A percentile compares a stretch with the other conserved stretches of the same genome.
Conservation (phyloP, 2,329 filamentous ascomycete species). For the Westerdykella sp. region DNA sequence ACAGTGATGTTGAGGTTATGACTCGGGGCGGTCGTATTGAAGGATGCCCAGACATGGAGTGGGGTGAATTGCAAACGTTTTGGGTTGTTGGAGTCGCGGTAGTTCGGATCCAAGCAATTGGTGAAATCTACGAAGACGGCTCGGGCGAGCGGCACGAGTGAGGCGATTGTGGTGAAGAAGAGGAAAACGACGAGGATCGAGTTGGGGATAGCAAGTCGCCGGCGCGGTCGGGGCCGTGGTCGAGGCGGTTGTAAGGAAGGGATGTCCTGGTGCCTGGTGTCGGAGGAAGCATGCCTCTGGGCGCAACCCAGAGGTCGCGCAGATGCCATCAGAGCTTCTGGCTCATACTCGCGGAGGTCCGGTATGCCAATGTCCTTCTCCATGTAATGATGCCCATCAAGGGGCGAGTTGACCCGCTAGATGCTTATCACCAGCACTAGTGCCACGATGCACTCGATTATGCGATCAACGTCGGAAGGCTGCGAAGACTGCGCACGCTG, state of each 20-base stretch:
- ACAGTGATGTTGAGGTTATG: conserved; percentile 71
- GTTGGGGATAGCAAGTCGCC: conserved; percentile 9
- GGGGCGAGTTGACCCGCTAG: no score
- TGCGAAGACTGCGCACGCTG: no score
- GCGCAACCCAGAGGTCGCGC: conserved; percentile 4
- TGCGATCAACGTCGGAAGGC: no score
- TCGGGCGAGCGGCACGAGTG: conserved; percentile 21
- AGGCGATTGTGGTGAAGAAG: conserved; percentile 16
- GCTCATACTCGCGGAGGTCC: not conserved
- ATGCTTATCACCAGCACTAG: no score
- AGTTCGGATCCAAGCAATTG: conserved; percentile 67
- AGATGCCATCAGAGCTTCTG: not conserved
- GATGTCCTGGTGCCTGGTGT: conserved; percentile 11
- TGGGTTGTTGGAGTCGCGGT: conserved; percentile 53
- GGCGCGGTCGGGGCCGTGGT: conserved; percentile 26
- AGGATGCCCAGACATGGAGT: conserved; percentile 64
- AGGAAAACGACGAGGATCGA: conserved; percentile 16
- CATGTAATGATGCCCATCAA: not conserved
- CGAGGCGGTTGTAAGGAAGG: conserved; percentile 25
- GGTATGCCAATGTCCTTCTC: not conserved
- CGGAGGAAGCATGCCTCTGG: conserved; percentile 5
- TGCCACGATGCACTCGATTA: no score
- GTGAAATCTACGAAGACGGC: conserved; percentile 65
- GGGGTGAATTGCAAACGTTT: conserved; percentile 73
- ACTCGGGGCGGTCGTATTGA: conserved; percentile 55